phyloP scores from a whole-genome alignment of 2,329 filamentous ascomycete genomes.

The Davidsoniella eucalypti region DNA sequence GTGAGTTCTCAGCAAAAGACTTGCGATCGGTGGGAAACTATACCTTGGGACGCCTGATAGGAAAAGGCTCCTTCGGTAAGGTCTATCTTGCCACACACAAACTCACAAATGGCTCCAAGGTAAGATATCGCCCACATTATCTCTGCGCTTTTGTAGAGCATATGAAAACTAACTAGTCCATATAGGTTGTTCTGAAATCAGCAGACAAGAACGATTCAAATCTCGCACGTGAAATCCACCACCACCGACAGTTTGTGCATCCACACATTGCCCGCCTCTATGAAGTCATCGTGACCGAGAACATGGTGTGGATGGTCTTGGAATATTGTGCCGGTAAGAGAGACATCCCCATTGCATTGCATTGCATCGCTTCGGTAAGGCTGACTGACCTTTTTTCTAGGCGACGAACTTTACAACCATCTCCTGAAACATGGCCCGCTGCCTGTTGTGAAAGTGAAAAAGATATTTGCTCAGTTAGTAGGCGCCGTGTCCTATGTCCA shows the following conservation, averaged over 20 bases:
- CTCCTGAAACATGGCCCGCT: constrained; percentile 75
- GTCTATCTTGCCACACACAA: constrained; percentile 94
- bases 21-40: constrained; percentile 92
- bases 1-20: constrained; percentile 86
- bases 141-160: no score
- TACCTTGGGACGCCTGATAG: constrained; percentile 75
- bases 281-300: constrained; percentile 95
- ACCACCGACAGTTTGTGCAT: constrained; percentile 93
- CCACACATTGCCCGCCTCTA: constrained; percentile 93
- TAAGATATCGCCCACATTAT: constrained; percentile 22
- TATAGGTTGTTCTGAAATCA: constrained; percentile 77
- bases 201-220: constrained; percentile 93
- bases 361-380: neutral
- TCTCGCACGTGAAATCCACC: constrained; percentile 91
- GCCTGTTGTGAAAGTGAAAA: constrained; percentile 73
- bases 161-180: neutral
- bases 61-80: constrained; percentile 96
- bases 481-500: constrained; percentile 93
- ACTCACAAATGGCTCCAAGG: constrained; percentile 96
- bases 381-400: constrained; percentile 26
- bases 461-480: constrained; percentile 88
- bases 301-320: constrained; percentile 84
- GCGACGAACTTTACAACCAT: constrained; percentile 95
- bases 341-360: neutral
- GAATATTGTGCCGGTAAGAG: constrained; percentile 80